Conservation (phyloP, 2,329 filamentous ascomycete genomes). For the Incumbomyces lentus region DNA sequence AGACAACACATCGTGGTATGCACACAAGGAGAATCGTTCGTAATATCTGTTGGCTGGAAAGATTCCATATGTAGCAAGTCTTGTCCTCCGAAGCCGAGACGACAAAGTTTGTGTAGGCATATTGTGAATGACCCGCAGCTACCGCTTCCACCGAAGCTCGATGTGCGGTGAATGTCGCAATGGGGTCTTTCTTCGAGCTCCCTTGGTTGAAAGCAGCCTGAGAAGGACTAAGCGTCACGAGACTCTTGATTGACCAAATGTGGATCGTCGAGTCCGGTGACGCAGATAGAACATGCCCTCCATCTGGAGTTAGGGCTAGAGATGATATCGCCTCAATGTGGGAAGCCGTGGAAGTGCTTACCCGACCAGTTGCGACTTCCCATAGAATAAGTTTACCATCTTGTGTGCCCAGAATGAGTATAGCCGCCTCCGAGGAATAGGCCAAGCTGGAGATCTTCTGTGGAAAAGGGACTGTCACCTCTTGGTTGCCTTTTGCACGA, state of each 20-base stretch:
- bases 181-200: conserved; percentile 51
- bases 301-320: conserved; percentile 59
- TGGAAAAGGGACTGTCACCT: conserved; percentile 76
- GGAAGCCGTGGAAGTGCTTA: conserved; percentile 34
- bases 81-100: conserved; percentile 78
- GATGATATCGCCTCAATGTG: conserved; percentile 53
- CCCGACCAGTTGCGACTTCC: conserved; percentile 59
- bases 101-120: conserved; percentile 64
- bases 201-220: conserved; percentile 38
- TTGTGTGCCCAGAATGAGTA: conserved; percentile 70
- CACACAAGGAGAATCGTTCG: conserved; percentile 71
- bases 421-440: conserved; percentile 49
- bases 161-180: conserved; percentile 67
- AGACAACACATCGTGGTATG: conserved; percentile 58
- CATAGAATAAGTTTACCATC: conserved; percentile 81
- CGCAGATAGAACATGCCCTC: conserved; percentile 37
- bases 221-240: conserved; percentile 52
- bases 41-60: conserved; percentile 63
- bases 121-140: conserved; percentile 55
- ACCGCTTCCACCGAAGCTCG: conserved; percentile 40
- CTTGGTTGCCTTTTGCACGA: conserved; percentile 71
- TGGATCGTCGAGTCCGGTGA: conserved; percentile 72
- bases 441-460: conserved; percentile 74
- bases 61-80: conserved; percentile 89
- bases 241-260: conserved; percentile 72